Conservation (phyloP, 495 filamentous ascomycete species). For the Tuber calosporum region DNA sequence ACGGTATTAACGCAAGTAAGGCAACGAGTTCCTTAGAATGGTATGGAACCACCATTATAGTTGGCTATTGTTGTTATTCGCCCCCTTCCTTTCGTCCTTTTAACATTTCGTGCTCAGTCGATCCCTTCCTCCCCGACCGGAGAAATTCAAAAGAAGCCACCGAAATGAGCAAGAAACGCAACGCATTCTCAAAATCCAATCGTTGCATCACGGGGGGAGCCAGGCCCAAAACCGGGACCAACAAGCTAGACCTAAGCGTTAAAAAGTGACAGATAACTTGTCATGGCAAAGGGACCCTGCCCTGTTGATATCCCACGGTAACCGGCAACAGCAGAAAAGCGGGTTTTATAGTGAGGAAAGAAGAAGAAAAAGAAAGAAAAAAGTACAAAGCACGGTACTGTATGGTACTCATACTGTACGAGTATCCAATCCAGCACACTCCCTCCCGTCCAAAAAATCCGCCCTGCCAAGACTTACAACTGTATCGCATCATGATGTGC, state of each 20-base stretch:
- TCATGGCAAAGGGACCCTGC: neutral
- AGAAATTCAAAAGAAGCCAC: neutral
- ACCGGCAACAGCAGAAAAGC: neutral
- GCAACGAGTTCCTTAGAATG: neutral
- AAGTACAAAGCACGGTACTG: neutral
- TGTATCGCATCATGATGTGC: neutral
- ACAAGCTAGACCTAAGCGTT: no score
- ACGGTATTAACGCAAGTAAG: neutral
- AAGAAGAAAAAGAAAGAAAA: neutral
- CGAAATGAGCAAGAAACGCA: neutral
- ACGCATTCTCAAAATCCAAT: neutral
- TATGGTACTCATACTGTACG: no score
- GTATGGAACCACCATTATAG: no score
- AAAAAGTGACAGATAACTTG: neutral
- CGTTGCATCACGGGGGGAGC: conserved; percentile 1
- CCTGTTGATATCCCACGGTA: neutral
- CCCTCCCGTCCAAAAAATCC: neutral
- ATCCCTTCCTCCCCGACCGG: neutral
- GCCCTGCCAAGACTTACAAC: neutral
- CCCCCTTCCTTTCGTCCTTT: neutral
- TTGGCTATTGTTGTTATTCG: no score
- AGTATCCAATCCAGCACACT: no score
- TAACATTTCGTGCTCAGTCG: neutral
- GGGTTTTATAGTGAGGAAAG: neutral
- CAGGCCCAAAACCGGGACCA: neutral